phyloP scores from a whole-genome alignment of 2,329 filamentous ascomycete species.

The Talaromyces sp. region DNA sequence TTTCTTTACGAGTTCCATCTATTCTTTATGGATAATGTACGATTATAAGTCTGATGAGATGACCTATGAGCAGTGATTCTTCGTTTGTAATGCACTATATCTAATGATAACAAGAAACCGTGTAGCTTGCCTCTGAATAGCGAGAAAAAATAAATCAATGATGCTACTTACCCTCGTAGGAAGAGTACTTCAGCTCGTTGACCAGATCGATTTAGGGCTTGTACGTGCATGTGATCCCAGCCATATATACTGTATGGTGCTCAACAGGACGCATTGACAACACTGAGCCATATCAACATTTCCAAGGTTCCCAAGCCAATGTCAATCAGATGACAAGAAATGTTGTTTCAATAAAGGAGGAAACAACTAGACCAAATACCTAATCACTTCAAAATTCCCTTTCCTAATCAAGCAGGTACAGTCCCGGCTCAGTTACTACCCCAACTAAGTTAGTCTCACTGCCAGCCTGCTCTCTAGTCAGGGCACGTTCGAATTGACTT shows the following conservation, averaged over 20 bases:
- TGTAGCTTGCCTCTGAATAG: not conserved
- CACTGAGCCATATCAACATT: not conserved
- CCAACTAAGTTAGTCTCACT: not conserved
- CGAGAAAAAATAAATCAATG: not conserved
- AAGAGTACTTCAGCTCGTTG: not conserved
- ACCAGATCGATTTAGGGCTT: not conserved
- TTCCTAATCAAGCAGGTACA: slow-evolving; percentile 1
- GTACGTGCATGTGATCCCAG: not conserved
- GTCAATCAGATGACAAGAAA: not conserved
- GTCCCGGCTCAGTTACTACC: not conserved
- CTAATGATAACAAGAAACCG: not conserved
- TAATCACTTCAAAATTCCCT: not conserved
- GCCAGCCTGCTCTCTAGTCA: not conserved
- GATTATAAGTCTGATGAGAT: not conserved
- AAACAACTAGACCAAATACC: not conserved
- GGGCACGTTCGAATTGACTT: slow-evolving; percentile 1
- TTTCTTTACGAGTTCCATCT: no score
- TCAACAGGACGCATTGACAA: not conserved
- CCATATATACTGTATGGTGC: not conserved
- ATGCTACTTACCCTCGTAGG: not conserved
- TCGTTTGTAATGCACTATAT: not conserved
- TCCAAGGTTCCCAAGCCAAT: not conserved
- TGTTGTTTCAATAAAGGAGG: not conserved
- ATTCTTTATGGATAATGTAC: no score
- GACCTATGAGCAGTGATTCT: not conserved